A percentile compares a stretch with the other conserved stretches of the same genome.
phyloP scores from a whole-genome alignment of 129 eudicot genomes.

The Flaveria robusta region DNA sequence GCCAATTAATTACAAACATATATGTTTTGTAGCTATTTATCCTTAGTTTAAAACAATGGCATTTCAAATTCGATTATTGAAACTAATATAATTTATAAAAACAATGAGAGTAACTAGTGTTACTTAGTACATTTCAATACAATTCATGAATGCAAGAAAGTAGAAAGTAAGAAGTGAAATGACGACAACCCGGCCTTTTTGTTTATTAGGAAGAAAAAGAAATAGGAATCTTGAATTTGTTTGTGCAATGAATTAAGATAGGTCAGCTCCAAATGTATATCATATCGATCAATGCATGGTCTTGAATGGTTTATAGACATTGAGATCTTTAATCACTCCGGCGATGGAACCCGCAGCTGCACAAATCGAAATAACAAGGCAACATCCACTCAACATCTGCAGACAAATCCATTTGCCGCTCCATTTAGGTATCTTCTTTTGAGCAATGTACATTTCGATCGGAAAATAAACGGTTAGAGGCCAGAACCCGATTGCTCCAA shows the following conservation, averaged over 20 bases:
- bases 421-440: constrained; percentile 54
- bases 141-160: constrained; percentile 1
- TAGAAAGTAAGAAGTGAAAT: neutral
- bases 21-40: too few relatives aligned
- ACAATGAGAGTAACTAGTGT: neutral
- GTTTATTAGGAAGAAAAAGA: neutral
- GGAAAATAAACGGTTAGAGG: constrained; percentile 69
- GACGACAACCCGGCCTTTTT: too few relatives aligned
- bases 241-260: neutral
- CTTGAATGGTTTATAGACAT: constrained; percentile 64
- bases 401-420: constrained; percentile 54
- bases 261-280: too few relatives aligned
- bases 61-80: too few relatives aligned
- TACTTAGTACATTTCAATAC: too few relatives aligned
- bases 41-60: too few relatives aligned
- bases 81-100: too few relatives aligned
- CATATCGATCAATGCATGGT: constrained; percentile 49
- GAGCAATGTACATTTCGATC: constrained; percentile 63
- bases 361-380: constrained; percentile 54
- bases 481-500: constrained; percentile 70
- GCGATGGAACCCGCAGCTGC: constrained; percentile 72
- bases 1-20: too few relatives aligned
- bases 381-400: constrained; percentile 43
- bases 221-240: neutral
- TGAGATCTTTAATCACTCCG: constrained; percentile 58